Conservation (phyloP, 345 rosid species). For the Boechera retrofracta region DNA sequence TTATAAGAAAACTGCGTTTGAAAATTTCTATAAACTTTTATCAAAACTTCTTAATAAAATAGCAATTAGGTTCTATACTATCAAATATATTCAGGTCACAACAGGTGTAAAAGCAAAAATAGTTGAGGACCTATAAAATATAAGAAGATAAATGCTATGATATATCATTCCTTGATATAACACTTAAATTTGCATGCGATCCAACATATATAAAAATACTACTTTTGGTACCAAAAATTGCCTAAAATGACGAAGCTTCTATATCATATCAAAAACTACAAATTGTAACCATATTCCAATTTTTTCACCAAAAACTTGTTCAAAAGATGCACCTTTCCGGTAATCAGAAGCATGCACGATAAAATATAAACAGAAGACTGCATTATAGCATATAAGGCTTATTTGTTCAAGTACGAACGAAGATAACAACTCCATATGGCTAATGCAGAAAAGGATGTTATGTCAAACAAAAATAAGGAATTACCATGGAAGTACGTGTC, state of each 20-base stretch:
- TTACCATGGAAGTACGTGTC: constrained; percentile 90
- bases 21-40: neutral
- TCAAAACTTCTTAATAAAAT: neutral
- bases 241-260: constrained; percentile 10
- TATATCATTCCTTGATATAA: constrained; percentile 1
- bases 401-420: constrained; percentile 11
- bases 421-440: constrained; percentile 11
- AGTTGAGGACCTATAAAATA: constrained; percentile 1
- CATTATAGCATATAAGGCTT: constrained; percentile 15
- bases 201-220: neutral
- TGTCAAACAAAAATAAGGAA: constrained; percentile 6
- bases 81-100: neutral
- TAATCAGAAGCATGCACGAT: constrained; percentile 1
- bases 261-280: neutral
- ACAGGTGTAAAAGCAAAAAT: neutral
- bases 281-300: constrained; percentile 4
- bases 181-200: constrained; percentile 27
- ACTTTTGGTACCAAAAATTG: constrained; percentile 26
- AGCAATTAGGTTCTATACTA: neutral
- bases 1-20: neutral
- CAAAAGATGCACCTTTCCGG: constrained; percentile 15
- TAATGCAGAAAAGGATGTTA: constrained; percentile 5
- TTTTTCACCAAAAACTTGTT: constrained; percentile 29
- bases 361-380: neutral
- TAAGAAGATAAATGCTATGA: constrained; percentile 5